Percentiles rank a stretch among this genome's conserved stretches.
Conservation (phyloP, 1,284 basidiomycete genomes). For the Trametes sp. region DNA sequence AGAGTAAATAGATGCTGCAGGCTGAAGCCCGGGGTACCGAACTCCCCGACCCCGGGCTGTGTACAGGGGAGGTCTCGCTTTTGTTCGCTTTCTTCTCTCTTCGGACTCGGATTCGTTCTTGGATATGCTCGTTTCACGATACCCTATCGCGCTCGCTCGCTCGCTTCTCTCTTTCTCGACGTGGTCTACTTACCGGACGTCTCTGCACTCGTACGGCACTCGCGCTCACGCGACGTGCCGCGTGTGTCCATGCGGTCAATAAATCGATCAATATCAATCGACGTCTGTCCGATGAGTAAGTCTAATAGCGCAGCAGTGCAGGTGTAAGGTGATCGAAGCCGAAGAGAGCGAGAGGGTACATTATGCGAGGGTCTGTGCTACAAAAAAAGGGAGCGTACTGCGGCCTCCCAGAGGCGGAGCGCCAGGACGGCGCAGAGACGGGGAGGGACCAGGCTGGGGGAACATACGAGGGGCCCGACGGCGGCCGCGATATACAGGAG, state of each 20-base stretch:
- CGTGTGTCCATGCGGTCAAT: neutral
- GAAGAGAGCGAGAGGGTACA: neutral
- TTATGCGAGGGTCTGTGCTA: neutral
- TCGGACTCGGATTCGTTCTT: neutral
- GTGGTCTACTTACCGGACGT: neutral
- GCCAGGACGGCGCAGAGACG: neutral
- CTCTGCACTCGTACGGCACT: too few relatives aligned
- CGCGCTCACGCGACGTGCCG: too few relatives aligned
- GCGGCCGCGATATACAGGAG: conserved; percentile 5
- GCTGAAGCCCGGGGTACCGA: too few relatives aligned
- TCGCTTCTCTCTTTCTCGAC: neutral
- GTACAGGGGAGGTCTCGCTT: too few relatives aligned
- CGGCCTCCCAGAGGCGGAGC: too few relatives aligned
- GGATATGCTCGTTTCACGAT: neutral
- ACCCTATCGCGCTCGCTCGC: neutral
- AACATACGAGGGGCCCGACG: neutral
- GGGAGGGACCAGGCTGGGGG: neutral
- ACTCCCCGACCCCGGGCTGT: too few relatives aligned
- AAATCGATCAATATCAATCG: neutral
- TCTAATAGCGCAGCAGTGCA: neutral
- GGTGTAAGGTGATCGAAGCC: neutral
- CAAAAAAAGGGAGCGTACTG: neutral
- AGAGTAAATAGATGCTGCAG: conserved; percentile 14
- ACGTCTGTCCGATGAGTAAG: neutral
- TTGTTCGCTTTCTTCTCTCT: neutral